A percentile compares a stretch with the other conserved stretches of the same genome.
phyloP scores from a whole-genome alignment of 2,329 filamentous ascomycete genomes.

The Ophiostoma populinum region DNA sequence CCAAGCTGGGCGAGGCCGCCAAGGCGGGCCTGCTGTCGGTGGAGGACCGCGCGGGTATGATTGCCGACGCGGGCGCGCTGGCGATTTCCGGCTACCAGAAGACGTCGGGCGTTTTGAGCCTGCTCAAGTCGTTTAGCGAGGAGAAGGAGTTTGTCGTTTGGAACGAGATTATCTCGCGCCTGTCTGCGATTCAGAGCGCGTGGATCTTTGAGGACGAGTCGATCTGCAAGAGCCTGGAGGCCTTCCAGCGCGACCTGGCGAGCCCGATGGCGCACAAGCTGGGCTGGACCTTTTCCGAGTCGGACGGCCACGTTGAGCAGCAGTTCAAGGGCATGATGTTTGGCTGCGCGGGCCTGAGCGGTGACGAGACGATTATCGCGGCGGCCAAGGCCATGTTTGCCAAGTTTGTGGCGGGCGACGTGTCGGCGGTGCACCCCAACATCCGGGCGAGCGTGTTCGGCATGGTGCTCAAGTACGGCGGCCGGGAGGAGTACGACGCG shows the following conservation, averaged over 20 bases:
- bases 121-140: slow-evolving; percentile 70
- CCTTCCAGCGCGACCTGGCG: slow-evolving; percentile 65
- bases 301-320: slow-evolving; percentile 76
- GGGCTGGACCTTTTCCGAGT: slow-evolving; percentile 74
- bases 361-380: slow-evolving; percentile 60
- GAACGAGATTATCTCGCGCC: slow-evolving; percentile 73
- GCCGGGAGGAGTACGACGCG: slow-evolving; percentile 69
- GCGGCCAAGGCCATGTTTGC: slow-evolving; percentile 82
- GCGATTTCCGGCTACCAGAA: slow-evolving; percentile 84
- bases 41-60: slow-evolving; percentile 88
- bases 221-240: slow-evolving; percentile 57
- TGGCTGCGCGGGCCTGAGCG: slow-evolving; percentile 61
- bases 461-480: slow-evolving; percentile 69
- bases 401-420: slow-evolving; percentile 67
- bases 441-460: slow-evolving; percentile 74
- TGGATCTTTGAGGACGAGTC: slow-evolving; percentile 77
- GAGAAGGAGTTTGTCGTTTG: slow-evolving; percentile 88
- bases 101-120: slow-evolving; percentile 72
- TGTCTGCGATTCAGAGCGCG: slow-evolving; percentile 62
- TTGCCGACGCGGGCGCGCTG: slow-evolving; percentile 78
- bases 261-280: slow-evolving; percentile 68
- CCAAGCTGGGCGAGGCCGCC: slow-evolving; percentile 75
- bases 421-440: slow-evolving; percentile 75
- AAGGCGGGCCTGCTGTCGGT: slow-evolving; percentile 65
- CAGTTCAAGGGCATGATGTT: slow-evolving; percentile 93